A percentile compares a stretch with the other conserved stretches of the same genome.
Conservation (phyloP, 1,139 yeast species). For the Barnettozyma hawaiiensis region DNA sequence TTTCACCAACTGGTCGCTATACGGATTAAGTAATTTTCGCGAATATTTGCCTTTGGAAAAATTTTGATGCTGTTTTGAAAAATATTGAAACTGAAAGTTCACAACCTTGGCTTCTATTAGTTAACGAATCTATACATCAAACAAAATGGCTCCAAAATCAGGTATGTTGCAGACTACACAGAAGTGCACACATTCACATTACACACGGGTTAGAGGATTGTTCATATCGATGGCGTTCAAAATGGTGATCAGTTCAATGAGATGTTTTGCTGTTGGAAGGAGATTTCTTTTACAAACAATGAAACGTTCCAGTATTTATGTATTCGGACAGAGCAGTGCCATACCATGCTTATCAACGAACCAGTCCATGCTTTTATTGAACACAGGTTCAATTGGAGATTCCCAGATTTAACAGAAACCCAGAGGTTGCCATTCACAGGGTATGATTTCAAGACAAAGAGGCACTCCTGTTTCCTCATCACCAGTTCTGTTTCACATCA, state of each 20-base stretch:
- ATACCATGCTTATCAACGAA: too few species aligned
- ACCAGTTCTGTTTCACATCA: too few species aligned
- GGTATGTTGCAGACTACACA: slow-evolving; percentile 30
- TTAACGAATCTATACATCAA: slow-evolving; percentile 20
- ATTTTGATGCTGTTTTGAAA: slow-evolving; percentile 11
- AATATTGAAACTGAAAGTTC: slow-evolving; percentile 9
- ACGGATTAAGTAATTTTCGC: background rate
- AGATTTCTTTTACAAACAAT: too few species aligned
- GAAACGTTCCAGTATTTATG: too few species aligned
- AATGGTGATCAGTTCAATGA: background rate
- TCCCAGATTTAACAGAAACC: too few species aligned
- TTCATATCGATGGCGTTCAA: background rate
- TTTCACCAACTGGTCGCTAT: background rate
- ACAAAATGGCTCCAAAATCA: slow-evolving; percentile 41
- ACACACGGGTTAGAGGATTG: background rate
- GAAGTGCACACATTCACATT: background rate
- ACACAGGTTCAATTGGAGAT: too few species aligned
- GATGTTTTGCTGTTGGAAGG: background rate
- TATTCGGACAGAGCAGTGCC: too few species aligned
- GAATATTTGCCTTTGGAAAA: background rate
- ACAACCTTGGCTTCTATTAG: slow-evolving; percentile 1
- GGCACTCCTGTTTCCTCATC: too few species aligned
- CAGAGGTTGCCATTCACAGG: too few species aligned
- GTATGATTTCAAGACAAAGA: too few species aligned
- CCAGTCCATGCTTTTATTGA: too few species aligned